phyloP scores from a whole-genome alignment of 2,329 filamentous ascomycete species.

The Claviceps humidiphila region DNA sequence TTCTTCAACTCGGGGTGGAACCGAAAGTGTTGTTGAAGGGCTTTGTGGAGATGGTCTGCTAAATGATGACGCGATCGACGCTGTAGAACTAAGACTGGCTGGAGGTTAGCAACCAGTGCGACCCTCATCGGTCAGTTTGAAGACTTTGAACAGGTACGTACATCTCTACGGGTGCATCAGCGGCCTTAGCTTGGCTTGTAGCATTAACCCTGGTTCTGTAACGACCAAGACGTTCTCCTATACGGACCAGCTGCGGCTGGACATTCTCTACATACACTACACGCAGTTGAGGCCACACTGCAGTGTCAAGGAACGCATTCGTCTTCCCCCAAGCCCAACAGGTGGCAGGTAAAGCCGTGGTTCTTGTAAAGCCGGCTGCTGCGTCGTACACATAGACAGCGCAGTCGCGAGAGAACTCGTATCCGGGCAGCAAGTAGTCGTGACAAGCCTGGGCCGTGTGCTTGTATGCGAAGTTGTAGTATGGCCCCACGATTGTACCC shows the following conservation, averaged over 20 bases:
- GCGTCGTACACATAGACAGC: slow-evolving; percentile 53
- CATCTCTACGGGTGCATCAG: background rate
- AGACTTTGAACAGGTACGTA: background rate
- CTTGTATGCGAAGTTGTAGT: slow-evolving; percentile 53
- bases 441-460: slow-evolving; percentile 57
- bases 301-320: slow-evolving; percentile 57
- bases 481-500: slow-evolving; percentile 48
- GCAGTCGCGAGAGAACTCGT: slow-evolving; percentile 62
- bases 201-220: slow-evolving; percentile 37
- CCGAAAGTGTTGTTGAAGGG: slow-evolving; percentile 15
- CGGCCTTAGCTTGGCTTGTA: slow-evolving; percentile 8
- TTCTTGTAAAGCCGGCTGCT: slow-evolving; percentile 52
- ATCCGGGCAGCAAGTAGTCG: slow-evolving; percentile 61
- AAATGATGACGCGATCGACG: slow-evolving; percentile 20
- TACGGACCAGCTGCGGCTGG: slow-evolving; percentile 85
- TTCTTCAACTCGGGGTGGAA: slow-evolving; percentile 15
- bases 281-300: slow-evolving; percentile 69
- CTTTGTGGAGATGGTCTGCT: slow-evolving; percentile 21
- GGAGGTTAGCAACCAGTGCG: background rate
- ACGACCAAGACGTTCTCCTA: slow-evolving; percentile 74
- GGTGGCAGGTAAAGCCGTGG: slow-evolving; percentile 59
- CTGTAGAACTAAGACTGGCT: slow-evolving; percentile 5
- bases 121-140: background rate
- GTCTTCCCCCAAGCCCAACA: slow-evolving; percentile 58
- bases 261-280: slow-evolving; percentile 82